phyloP scores from a whole-genome alignment of 2,329 filamentous ascomycete genomes.

The Dactylellina cionopaga region DNA sequence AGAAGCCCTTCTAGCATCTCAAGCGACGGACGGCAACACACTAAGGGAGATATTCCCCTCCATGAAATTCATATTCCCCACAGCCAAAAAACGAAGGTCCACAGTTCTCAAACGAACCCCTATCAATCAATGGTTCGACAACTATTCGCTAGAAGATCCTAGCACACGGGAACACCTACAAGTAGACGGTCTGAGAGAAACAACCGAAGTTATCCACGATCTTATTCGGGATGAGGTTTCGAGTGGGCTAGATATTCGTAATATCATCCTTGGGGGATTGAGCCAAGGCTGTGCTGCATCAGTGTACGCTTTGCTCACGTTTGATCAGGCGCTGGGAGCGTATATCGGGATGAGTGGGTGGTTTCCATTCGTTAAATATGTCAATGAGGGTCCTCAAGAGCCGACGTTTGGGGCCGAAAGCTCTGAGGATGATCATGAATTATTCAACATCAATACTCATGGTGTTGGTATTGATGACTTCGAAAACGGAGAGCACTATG shows the following conservation, averaged over 20 bases:
- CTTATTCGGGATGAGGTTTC: slow-evolving; percentile 60
- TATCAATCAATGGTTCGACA: slow-evolving; percentile 67
- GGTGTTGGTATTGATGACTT: slow-evolving; percentile 11
- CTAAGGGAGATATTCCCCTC: slow-evolving; percentile 58
- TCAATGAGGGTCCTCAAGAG: slow-evolving; percentile 56
- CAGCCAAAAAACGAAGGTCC: slow-evolving; percentile 63
- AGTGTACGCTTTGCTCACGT: slow-evolving; percentile 62
- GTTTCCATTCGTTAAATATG: slow-evolving; percentile 61
- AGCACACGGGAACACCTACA: slow-evolving; percentile 62
- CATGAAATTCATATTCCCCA: slow-evolving; percentile 61
- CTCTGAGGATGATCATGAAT: slow-evolving; percentile 43
- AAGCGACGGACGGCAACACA: slow-evolving; percentile 56
- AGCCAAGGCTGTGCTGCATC: slow-evolving; percentile 67
- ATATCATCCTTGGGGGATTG: slow-evolving; percentile 66
- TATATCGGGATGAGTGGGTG: slow-evolving; percentile 65
- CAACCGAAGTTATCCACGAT: slow-evolving; percentile 59
- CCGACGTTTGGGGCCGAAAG: slow-evolving; percentile 12
- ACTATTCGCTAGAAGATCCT: slow-evolving; percentile 62
- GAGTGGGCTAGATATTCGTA: slow-evolving; percentile 57
- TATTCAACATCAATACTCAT: not conserved
- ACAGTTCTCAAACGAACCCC: slow-evolving; percentile 62
- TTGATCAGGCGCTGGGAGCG: slow-evolving; percentile 60
- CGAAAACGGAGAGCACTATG: slow-evolving; percentile 38
- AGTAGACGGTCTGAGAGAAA: slow-evolving; percentile 63
- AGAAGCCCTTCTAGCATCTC: slow-evolving; percentile 63